A percentile compares a stretch with the other conserved stretches of the same genome.
These are phyloP conservation scores for Phaffomyces opuntiae DNA, from an alignment of 805 yeast genomes.

Conservation along the genomic window DNA sequence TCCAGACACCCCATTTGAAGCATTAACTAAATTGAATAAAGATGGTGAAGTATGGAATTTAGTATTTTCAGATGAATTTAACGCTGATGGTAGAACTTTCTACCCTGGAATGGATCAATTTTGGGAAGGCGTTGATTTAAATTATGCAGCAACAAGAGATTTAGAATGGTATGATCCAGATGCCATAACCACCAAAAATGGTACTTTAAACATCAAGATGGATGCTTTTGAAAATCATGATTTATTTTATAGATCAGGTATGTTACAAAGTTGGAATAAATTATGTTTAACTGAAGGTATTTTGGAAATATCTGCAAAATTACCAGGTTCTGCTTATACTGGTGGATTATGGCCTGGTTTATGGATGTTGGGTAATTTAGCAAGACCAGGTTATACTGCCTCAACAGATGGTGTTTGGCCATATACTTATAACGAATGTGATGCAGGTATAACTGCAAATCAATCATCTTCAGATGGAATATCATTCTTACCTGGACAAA, in stretches of 20 bases:
- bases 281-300: conserved; percentile 37
- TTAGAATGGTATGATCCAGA: conserved; percentile 49
- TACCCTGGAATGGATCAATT: conserved; percentile 43
- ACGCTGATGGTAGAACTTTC: conserved; percentile 41
- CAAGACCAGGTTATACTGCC: conserved; percentile 42
- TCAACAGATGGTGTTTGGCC: conserved; percentile 47
- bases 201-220: conserved; percentile 32
- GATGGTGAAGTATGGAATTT: conserved; percentile 34
- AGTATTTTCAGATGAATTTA: conserved; percentile 42
- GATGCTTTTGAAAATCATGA: conserved; percentile 38
- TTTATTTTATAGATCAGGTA: conserved; percentile 38
- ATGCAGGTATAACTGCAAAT: conserved; percentile 44
- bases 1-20: conserved; percentile 58
- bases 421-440: conserved; percentile 40
- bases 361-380: conserved; percentile 44
- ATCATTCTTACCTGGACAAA: conserved; percentile 39
- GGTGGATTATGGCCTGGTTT: conserved; percentile 46
- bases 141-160: conserved; percentile 42
- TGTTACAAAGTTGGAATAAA: conserved; percentile 43
- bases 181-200: conserved; percentile 35
- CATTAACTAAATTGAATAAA: conserved; percentile 29
- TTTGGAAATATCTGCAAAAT: conserved; percentile 33
- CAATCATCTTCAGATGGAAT: conserved; percentile 43
- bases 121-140: conserved; percentile 36
- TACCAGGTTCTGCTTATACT: conserved; percentile 36